Evolutionary conservation across 2,329 filamentous ascomycete genomes (phyloP), one percentile per base, ranked within the genome.

Genomic region (Fusarium nurragi): DNA sequence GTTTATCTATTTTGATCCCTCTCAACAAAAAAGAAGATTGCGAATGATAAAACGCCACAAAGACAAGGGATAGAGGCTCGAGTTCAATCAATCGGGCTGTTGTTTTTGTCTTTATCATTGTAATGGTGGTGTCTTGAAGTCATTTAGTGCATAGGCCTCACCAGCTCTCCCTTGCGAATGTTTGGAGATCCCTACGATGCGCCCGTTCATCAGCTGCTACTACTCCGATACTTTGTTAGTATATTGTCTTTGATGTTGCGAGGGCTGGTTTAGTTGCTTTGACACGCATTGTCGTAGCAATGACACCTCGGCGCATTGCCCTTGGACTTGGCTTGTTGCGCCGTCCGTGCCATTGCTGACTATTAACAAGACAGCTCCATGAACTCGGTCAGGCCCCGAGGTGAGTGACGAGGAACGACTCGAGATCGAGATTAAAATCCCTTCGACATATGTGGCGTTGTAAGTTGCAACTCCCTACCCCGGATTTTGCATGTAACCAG

Each of bases 21-120:
- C 51, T 49, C 68, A 65, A 61, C 64, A 69, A 65, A 69, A 65
- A 64, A 49, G 34, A 40, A 41, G 44, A 19, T 34, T 26, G 44
- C 37, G 39, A 40, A 34, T 46, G 41, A 48, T 57, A 45, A 47
- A 64, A 58, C 53, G 54, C 61, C 65, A 69, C 57, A 40, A 40
- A 18, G 16, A 41, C 25, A 51, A 59, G 50, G 44, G 64, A 56
- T 49, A 34, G 23, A 45, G 23, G 11, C 32, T 41, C 25, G 40
- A 41, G 12, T 34, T 36, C 28, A 45, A 46, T 55, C 34, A 36
- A 30, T 25, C 19, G 38, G 30, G 32, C 23, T 18, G 19, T 47
- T 39, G 41, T 26, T 19, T 39, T 57, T 30, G 41, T 32, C 19
- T 22, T 38, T 53, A 19, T 21, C 26, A 21, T 60, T 41, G 32